Conservation (phyloP, 2,329 filamentous ascomycete species). For the Fusarium sp. region DNA sequence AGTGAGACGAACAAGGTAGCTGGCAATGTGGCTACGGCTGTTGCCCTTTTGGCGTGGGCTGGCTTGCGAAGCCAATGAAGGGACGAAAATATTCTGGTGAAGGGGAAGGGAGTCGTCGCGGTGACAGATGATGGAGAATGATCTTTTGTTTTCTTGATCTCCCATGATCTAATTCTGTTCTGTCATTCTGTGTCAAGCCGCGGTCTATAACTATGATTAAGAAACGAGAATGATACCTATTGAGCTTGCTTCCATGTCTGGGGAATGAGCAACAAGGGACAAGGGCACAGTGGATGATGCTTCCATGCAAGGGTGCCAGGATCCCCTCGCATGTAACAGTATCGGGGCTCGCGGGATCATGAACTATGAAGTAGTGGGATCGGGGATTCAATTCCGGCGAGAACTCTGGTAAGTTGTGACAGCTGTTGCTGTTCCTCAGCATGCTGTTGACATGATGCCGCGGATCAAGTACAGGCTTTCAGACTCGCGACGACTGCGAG, state of each 20-base stretch:
- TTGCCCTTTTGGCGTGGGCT: background rate
- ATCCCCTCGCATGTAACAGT: too few relatives aligned
- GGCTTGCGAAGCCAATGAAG: background rate
- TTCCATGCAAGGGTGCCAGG: background rate
- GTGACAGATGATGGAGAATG: background rate
- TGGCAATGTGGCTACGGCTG: background rate
- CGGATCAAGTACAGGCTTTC: constrained; percentile 8
- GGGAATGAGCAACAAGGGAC: accelerated
- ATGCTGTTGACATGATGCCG: background rate
- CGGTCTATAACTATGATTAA: too few relatives aligned
- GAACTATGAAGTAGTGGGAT: too few relatives aligned
- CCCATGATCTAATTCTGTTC: too few relatives aligned
- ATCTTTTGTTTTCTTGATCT: background rate
- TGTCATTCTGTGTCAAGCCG: too few relatives aligned
- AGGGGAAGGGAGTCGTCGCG: background rate
- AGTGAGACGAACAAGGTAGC: background rate
- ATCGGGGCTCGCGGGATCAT: too few relatives aligned
- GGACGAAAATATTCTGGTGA: accelerated
- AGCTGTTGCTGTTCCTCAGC: background rate
- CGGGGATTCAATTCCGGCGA: background rate
- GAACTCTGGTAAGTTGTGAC: background rate
- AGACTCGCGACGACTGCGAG: constrained; percentile 24
- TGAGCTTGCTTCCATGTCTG: background rate
- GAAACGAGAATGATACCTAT: too few relatives aligned
- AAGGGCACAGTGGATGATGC: background rate